Evolutionary conservation across 768 basidiomycete species (phyloP).

Genomic region (Suillus luteus): DNA sequence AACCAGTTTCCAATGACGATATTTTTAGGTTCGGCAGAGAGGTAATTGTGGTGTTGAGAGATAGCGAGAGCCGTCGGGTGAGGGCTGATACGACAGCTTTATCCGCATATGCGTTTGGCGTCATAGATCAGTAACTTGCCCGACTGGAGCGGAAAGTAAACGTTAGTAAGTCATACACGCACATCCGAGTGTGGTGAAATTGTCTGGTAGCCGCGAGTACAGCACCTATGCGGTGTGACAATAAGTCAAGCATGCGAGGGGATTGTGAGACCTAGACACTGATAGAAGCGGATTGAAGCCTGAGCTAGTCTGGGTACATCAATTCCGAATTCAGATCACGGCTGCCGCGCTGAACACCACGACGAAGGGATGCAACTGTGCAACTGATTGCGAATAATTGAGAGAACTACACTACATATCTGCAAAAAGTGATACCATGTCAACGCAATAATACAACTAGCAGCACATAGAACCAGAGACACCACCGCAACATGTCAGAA

Average conservation of each 20-base stretch:
- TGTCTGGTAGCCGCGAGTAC: not conserved
- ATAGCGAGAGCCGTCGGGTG: no score
- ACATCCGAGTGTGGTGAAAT: not conserved
- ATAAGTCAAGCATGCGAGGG: not conserved
- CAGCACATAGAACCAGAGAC: not conserved
- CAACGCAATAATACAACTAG: slow-evolving; percentile 1
- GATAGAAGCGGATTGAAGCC: not conserved
- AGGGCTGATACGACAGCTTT: not conserved
- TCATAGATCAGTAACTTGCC: not conserved
- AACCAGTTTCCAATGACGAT: no score
- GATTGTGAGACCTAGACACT: not conserved
- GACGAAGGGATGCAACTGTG: not conserved
- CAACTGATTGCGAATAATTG: not conserved
- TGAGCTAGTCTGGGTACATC: no score
- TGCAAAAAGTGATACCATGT: not conserved
- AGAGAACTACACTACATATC: not conserved
- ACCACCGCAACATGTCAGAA: not conserved
- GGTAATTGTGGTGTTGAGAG: no score
- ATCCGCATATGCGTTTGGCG: not conserved
- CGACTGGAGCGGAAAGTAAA: not conserved
- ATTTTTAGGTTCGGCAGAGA: no score
- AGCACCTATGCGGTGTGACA: not conserved
- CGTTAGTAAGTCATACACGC: not conserved
- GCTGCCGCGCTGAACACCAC: not conserved
- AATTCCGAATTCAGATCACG: not conserved